Base-by-base conservation (phyloP, 108 stramenopile genomes). In the Fragilaria radians region DNA sequence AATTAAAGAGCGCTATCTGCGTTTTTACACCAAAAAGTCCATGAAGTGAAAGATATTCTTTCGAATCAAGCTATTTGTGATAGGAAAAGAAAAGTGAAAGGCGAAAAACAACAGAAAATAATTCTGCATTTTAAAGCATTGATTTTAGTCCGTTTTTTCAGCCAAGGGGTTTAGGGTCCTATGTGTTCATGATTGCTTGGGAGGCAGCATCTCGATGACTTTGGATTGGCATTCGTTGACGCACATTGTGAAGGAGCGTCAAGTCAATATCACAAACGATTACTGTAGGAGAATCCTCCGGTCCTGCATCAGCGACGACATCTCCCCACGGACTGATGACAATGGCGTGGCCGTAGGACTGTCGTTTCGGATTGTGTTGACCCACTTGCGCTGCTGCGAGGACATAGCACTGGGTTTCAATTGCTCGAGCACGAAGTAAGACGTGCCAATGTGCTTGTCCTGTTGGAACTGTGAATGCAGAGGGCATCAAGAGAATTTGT, bases 361-460 rank as follows among this genome's bases (percentile, higher is more conserved):
- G 63, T 49, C 96, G 59, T 55, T 83, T 93, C 21, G 62, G 71
- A 70, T 95, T 94, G 74, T 94, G 93, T 52, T 61, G 54, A 7
- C 97, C 97, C 33, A 54, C 72, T 53, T 98, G 98, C 1, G 98
- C 98, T n/a, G 98, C 94, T 3, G 98, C 98, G 2, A 98, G 30
- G 21, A 98, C 89, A 61, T 90, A 97, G 49, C 88, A 93, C 61
- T 98, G 98, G 46, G 62, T 91, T 78, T 98, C 98, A 32, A 97
- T 90, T 4, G 98, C 98, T 3, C 98, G 76, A 26, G 96, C 95
- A 68, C 75, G 60, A 17, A 96, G 63, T 32, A 96, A 68, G 19
- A 83, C 66, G 63, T 98, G 95, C 98, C 98, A 98, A 77, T 98
- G 98, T 0, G 96, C 96, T 11, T 62, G 61, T 4, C 98, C 98